Conservation (phyloP, 2,329 filamentous ascomycete species). For the Lachnellula willkommii region DNA sequence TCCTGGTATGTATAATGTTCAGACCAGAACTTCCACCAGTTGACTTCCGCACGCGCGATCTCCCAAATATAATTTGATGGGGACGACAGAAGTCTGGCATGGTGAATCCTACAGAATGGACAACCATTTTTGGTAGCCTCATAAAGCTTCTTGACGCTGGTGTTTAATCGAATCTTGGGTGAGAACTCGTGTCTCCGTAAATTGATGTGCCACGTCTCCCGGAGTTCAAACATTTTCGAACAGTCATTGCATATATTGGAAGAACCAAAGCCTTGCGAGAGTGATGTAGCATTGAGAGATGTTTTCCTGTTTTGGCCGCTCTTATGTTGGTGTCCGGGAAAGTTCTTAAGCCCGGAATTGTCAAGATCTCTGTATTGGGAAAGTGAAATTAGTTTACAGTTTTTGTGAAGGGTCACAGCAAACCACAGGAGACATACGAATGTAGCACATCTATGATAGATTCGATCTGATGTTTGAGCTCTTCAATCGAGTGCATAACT, state of each 20-base stretch:
- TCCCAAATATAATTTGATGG: background rate
- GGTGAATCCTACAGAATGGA: slow-evolving; percentile 7
- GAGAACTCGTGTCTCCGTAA: background rate
- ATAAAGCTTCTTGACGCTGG: slow-evolving; percentile 1
- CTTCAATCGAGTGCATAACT: background rate
- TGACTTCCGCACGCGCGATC: slow-evolving; percentile 1
- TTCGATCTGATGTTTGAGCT: background rate
- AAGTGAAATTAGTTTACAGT: background rate
- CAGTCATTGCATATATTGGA: slow-evolving; percentile 4
- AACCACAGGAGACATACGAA: background rate
- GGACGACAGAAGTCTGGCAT: slow-evolving; percentile 1
- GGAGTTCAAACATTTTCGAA: slow-evolving; percentile 3
- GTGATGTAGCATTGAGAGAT: background rate
- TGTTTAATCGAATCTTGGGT: slow-evolving; percentile 1
- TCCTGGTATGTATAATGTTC: background rate
- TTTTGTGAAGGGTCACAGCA: background rate
- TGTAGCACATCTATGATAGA: background rate
- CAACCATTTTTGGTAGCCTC: slow-evolving; percentile 2
- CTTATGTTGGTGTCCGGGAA: background rate
- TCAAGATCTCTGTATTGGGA: background rate
- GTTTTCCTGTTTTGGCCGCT: background rate
- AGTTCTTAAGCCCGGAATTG: background rate
- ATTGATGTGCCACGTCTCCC: slow-evolving; percentile 5
- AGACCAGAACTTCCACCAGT: slow-evolving; percentile 11
- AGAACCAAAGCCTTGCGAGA: background rate